Conservation (phyloP, 2,329 filamentous ascomycete species). For the Graphilbum ipis-grandicollis region DNA sequence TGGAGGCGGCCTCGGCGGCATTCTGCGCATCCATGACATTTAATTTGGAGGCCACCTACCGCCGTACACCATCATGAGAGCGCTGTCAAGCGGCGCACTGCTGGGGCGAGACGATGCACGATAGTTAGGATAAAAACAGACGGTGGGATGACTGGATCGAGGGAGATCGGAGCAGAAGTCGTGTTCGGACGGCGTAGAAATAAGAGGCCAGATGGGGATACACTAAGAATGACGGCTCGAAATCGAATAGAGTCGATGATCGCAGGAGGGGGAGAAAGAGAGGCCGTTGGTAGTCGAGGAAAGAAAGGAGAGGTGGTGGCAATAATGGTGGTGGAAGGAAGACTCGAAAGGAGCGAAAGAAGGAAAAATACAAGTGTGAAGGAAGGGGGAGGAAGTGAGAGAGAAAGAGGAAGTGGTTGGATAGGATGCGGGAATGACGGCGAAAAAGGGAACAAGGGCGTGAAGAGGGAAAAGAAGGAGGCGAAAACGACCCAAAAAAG, state of each 20-base stretch:
- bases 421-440: too few species aligned
- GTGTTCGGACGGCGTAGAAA: too few species aligned
- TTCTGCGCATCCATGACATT: constrained; percentile 55
- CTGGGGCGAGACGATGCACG: constrained; percentile 3
- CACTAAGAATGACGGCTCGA: too few species aligned
- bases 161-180: too few species aligned
- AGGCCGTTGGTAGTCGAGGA: too few species aligned
- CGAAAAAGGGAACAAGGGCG: not conserved
- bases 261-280: too few species aligned
- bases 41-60: constrained; percentile 31
- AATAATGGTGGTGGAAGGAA: too few species aligned
- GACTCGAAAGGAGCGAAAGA: too few species aligned
- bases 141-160: constrained; percentile 1
- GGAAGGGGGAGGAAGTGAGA: too few species aligned
- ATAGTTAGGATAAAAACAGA: constrained; percentile 1
- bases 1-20: constrained; percentile 44
- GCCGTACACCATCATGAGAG: constrained; percentile 44
- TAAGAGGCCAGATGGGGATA: not conserved
- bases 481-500: not conserved
- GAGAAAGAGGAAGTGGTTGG: too few species aligned
- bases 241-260: too few species aligned
- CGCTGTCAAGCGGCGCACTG: constrained; percentile 19
- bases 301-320: too few species aligned
- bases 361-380: not conserved
- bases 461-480: not conserved